Base-by-base conservation (phyloP, 805 yeast species). In the Candida boidinii region DNA sequence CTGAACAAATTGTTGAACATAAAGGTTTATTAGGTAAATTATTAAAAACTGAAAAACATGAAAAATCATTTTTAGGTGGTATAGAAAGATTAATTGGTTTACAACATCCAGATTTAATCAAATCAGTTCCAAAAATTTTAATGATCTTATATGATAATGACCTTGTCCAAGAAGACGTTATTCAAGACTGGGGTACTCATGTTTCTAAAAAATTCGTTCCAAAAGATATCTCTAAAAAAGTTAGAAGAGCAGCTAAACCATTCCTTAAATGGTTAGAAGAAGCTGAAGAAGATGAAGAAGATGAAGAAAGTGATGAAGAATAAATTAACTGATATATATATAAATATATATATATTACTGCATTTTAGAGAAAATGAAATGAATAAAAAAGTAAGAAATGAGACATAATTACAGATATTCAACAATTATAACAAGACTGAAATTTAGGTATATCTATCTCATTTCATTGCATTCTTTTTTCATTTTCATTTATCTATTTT, bases 171-270 rank as follows among this genome's bases (percentile, higher is more conserved):
- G 98, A 92, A 63, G 95, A 83, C 37, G 82, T 73, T 27, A 71
- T 86, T 31, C 56, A 70, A 47, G 72, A 73, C 30, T 92, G 95
- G 86, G 96, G 96, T 51, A 73, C 90, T 33, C 87, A 77, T 61
- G 88, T 84, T 30, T 82, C 95, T 33, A 87, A 87, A 68, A 88
- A 87, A 60, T 92, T 79, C 51, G 96, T 92, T 39, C 83, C 94
- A 40, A 92, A 90, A 66, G 94, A 86, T 29, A 70, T 77, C 22
- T 80, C 94, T 33, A 90, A 90, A 67, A 90, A 84, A 71, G 95
- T 88, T 32, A 83, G 96, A 62, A 84, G 79, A 62, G 92, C 96
- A 29, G 96, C 96, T 39, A 88, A 87, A 63, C 95, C 97, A 20
- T 92, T 92, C 64, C 66, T 92, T 43, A 77, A 81, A 45, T 92